Base-by-base conservation (phyloP, 2,329 filamentous ascomycete species). In the Fusarium nisikadoi region DNA sequence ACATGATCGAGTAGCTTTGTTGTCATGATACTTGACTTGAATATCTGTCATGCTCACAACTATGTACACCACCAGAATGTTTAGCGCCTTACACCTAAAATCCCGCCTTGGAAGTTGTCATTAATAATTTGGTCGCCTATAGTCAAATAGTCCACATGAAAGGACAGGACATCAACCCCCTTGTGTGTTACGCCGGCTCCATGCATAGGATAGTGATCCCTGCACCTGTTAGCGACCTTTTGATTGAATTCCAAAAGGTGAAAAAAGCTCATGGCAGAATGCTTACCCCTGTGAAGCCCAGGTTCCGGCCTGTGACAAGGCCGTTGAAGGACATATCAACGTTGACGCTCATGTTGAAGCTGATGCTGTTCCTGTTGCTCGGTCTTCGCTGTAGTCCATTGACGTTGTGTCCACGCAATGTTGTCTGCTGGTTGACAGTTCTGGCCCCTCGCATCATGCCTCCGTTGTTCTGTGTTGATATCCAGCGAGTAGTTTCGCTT, bases 1-100 rank as follows among this genome's bases (percentile, higher is more conserved):
- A 93, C 75, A 93, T 93, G 91, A 92, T 93, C 77, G 89, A 91
- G 83, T 91, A 81, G 68, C 38, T 53, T 58, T 57, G 42, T 67
- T 52, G 65, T 39, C 63, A 64, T 56, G 62, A 33, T 60, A 14
- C n/a, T 54, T 47, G 70, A 58, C 36, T 39, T 41, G 43, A 41
- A 35, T 55, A 65, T 53, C 63, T 45, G 47, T 53, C 50, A 33
- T 52, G 65, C 53, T 68, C 60, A 52, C 35, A 66, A 68, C 68
- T 68, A 77, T 70, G 74, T 75, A 75, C 66, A 78, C 65, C 67
- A 74, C 69, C 67, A 72, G 68, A 78, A 65, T 76, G 73, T 64
- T 79, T 70, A 70, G 62, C 65, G 65, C 65, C 62, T 46, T 46
- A 29, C 38, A 52, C 56, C 62, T 60, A 56, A 70, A 72, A 66